Evolutionary conservation across 2,329 filamentous ascomycete species (phyloP).

Genomic region (Stachybotrys chlorohalonatus): DNA sequence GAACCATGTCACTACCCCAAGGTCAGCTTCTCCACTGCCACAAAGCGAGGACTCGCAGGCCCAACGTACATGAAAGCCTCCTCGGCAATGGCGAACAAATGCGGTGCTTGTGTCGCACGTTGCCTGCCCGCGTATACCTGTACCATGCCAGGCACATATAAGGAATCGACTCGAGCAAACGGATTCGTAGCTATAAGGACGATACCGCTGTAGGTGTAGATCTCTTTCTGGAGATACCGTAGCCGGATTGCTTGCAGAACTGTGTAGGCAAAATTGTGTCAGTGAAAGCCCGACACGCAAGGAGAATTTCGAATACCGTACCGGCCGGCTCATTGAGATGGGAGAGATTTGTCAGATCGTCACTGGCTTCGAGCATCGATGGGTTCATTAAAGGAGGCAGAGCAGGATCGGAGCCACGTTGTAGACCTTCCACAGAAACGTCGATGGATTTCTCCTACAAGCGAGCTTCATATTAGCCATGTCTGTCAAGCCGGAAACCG

Average conservation of each 20-base stretch:
- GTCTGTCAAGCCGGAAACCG: background rate
- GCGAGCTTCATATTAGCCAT: background rate
- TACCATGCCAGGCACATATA: constrained; percentile 99
- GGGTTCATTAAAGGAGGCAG: constrained; percentile 97
- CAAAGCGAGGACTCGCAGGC: background rate
- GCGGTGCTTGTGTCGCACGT: constrained; percentile 89
- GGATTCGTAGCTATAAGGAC: constrained; percentile 98
- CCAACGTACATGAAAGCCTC: constrained; percentile 84
- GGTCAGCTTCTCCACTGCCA: background rate
- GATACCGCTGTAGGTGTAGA: constrained; percentile 98
- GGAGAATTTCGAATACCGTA: constrained; percentile 31
- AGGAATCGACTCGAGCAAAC: constrained; percentile 91
- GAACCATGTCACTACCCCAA: constrained; percentile 78
- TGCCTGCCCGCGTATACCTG: constrained; percentile 98
- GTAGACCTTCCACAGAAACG: constrained; percentile 66
- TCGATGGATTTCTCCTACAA: constrained; percentile 62
- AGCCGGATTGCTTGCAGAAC: constrained; percentile 96
- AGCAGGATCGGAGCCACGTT: constrained; percentile 65
- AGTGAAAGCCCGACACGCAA: background rate
- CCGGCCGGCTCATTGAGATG: constrained; percentile 97
- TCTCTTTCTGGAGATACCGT: constrained; percentile 96
- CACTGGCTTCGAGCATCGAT: constrained; percentile 94
- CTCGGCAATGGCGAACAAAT: constrained; percentile 97
- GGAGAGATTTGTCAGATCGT: constrained; percentile 94
- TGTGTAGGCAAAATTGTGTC: constrained; percentile 25